These are phyloP conservation scores for Lobosporangium transversale DNA, from an alignment of 192 early-diverging fungal genomes.

Conservation along the genomic window DNA sequence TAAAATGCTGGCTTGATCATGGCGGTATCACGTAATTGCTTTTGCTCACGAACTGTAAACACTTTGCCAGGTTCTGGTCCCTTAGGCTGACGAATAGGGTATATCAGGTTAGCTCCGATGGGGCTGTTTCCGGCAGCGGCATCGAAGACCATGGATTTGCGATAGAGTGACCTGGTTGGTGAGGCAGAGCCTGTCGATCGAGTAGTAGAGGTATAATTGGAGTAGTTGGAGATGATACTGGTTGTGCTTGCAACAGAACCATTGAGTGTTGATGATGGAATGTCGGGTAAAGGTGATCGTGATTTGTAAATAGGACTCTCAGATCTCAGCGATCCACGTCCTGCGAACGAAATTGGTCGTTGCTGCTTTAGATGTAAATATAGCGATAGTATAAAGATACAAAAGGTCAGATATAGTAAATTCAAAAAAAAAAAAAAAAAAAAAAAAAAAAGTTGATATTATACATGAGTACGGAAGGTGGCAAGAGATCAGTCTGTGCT, in stretches of 20 bases:
- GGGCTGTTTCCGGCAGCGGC: constrained; percentile 34
- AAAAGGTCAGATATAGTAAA: not conserved
- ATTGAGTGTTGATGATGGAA: constrained; percentile 11
- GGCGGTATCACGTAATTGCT: constrained; percentile 45
- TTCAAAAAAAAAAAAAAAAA: too few relatives aligned
- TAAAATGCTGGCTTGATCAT: constrained; percentile 49
- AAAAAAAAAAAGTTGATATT: not conserved
- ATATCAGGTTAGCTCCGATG: constrained; percentile 56
- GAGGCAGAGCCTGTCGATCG: constrained; percentile 49
- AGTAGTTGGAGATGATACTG: constrained; percentile 33
- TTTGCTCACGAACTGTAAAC: constrained; percentile 70
- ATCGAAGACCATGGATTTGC: constrained; percentile 63
- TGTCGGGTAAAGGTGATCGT: constrained; percentile 26
- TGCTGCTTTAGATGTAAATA: too few relatives aligned
- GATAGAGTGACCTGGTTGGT: constrained; percentile 63
- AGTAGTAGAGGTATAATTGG: constrained; percentile 47
- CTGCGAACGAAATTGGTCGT: constrained; percentile 51
- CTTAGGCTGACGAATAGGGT: constrained; percentile 77
- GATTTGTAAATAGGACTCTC: constrained; percentile 48
- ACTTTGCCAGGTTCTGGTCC: constrained; percentile 78
- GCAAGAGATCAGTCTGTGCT: not conserved
- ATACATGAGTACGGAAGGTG: not conserved
- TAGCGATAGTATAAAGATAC: not conserved
- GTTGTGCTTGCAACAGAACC: not conserved
- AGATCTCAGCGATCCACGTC: constrained; percentile 37